Base-by-base conservation (phyloP, 257 asterid genomes). In the Nicotiana noctiflora region DNA sequence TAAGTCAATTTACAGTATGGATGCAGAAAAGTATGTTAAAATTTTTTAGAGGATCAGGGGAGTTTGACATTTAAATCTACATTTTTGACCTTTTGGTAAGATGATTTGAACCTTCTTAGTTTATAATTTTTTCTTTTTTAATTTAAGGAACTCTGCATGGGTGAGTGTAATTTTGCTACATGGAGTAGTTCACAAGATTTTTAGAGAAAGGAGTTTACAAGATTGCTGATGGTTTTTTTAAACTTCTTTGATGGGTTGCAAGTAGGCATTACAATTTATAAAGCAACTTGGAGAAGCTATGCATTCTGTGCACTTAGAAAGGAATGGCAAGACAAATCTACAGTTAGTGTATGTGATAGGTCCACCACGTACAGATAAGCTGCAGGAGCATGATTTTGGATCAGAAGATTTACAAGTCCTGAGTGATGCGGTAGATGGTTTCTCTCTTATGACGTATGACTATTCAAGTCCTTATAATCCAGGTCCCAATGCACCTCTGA, bases 381-480 rank as follows among this genome's bases (percentile, higher is more conserved):
- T 91, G 55, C 92, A 90, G 83, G 94, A 85, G 21, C 88, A 88
- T 81, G 99, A 95, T 87, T 91, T 95, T 84, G 95, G 97, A 83
- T 91, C 97, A 51, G 88, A 89, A 79, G 99, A 93, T 89, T 91
- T 95, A 83, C 85, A 13, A 40, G 85, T 85, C 83, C 84, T 95
- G 87, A 80, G 90, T 60, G 85, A 85, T 49, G 83, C 85, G 57
- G 96, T 95, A 56, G 98, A 95, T 84, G 97, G 97, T 75, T 95
- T 91, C 91, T 93, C 99, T 76, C 94, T 95, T 61, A 93, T 95
- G 99, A 93, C 99, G 23, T 95, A 93, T 23, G 99, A 95, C 85
- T 92, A 91, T 93, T 95, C 99, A 64, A 89, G 86, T 88, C 98
- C 99, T 55, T 94, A 92, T 46, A 95, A 90, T 87, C 99, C 98